Base-by-base conservation (phyloP, 1,284 basidiomycete genomes). In the Malassezia globosa region DNA sequence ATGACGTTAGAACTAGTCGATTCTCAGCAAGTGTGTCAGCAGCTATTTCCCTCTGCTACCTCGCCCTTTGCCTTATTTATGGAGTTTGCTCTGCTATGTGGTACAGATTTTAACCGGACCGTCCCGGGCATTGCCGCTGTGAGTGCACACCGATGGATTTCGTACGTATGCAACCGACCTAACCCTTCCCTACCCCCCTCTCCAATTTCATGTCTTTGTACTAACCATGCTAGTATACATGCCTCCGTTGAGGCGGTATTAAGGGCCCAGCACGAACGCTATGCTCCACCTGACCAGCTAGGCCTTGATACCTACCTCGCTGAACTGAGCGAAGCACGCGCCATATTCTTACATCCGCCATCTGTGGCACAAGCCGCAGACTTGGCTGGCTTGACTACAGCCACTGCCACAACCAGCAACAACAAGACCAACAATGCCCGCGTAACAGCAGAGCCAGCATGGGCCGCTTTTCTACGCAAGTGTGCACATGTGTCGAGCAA, bases 31-130 rank as follows among this genome's bases (percentile, higher is more conserved):
- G 59, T 58, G 7, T 51, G 61, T 13, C 33, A 29, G 1, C 38
- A 53, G 0, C 49, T 70, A 3, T 70, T 70, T 25, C 58, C 58
- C 14, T 16, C 11, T 2, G 39, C 16, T 7, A 45, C 36, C 2
- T 35, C 36, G 18, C 56, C 57, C 44, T 59, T 59, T n/a, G 46
- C 37, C 21, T 7, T 21, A 41, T 58, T 70, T 55, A 43, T 66
- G 31, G 64, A 70, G 41, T 66, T 67, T 42, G 66, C 68, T 7
- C 54, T 70, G 24, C 55, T 70, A 8, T 65, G 64, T 41, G 68
- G 68, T n/a, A 70, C 68, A 10, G 68, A 70, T 40, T 70, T 66
- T 43, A 69, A 69, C 47, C 55, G 63, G 23, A 67, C 68, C 7
- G 37, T 70, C 3, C 61, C 66, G 0, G 60, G 63, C 0, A 58